Conservation (phyloP, 208 protist genomes). For the Wallacemonas sp. region DNA sequence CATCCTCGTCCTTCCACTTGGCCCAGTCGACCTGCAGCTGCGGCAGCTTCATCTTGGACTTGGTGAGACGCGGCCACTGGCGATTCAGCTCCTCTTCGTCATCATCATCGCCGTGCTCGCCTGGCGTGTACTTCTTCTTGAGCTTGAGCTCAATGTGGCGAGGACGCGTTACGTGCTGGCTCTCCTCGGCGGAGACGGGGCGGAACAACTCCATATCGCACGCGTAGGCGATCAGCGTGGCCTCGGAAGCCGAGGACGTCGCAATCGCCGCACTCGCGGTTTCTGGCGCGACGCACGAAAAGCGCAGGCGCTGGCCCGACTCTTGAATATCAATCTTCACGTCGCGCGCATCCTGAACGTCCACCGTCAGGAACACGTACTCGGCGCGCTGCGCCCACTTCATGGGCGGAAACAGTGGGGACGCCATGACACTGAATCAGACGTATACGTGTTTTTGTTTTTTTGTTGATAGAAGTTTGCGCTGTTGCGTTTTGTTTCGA, state of each 20-base stretch:
- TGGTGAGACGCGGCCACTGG: slow-evolving; percentile 79
- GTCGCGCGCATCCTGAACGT: slow-evolving; percentile 71
- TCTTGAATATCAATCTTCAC: slow-evolving; percentile 63
- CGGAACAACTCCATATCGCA: slow-evolving; percentile 58
- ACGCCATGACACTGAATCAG: slow-evolving; percentile 7
- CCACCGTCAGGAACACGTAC: slow-evolving; percentile 74
- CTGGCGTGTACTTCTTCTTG: slow-evolving; percentile 46
- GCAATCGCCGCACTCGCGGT: neutral
- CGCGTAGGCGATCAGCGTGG: slow-evolving; percentile 25
- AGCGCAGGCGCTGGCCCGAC: slow-evolving; percentile 45
- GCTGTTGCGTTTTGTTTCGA: too few species aligned
- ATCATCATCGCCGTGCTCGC: slow-evolving; percentile 26
- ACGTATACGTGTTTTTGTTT: neutral
- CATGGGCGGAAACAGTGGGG: slow-evolving; percentile 56
- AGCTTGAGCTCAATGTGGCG: slow-evolving; percentile 81
- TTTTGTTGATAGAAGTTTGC: neutral
- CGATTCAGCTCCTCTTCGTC: slow-evolving; percentile 48
- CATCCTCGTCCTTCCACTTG: slow-evolving; percentile 81
- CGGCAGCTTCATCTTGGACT: slow-evolving; percentile 54
- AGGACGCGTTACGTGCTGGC: slow-evolving; percentile 63
- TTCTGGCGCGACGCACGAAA: slow-evolving; percentile 32
- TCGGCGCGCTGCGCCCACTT: slow-evolving; percentile 86
- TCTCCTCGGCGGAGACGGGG: slow-evolving; percentile 72
- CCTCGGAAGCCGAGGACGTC: neutral
- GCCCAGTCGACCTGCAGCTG: slow-evolving; percentile 88